Evolutionary conservation across 176 grass and related monocot species (phyloP).

Genomic region (Thinopyrum elongatum): DNA sequence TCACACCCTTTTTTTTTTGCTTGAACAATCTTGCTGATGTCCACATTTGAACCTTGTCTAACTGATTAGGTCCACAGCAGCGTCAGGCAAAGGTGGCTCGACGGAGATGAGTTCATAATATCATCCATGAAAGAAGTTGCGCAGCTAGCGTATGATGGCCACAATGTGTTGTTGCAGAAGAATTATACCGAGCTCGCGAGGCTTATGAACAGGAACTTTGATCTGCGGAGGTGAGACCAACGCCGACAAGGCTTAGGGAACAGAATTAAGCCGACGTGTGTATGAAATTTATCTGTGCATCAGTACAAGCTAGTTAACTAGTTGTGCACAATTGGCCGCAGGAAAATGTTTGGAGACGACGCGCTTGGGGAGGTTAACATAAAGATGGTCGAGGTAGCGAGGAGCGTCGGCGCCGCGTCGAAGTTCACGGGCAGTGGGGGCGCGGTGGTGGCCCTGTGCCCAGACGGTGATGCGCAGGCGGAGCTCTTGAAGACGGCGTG

Average conservation of each 20-base stretch:
- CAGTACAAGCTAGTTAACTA: neutral
- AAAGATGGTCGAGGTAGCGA: slow-evolving; percentile 75
- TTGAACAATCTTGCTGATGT: neutral
- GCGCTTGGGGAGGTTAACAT: slow-evolving; percentile 71
- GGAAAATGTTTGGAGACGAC: slow-evolving; percentile 87
- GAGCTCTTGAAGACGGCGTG: slow-evolving; percentile 45
- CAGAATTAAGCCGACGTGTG: neutral
- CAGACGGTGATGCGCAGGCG: slow-evolving; percentile 37
- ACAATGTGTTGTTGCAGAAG: slow-evolving; percentile 45
- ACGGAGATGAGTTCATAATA: slow-evolving; percentile 60
- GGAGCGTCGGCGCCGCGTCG: slow-evolving; percentile 49
- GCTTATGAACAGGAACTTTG: slow-evolving; percentile 77
- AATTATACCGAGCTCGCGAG: slow-evolving; percentile 42
- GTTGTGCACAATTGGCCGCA: neutral
- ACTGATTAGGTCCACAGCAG: slow-evolving; percentile 64
- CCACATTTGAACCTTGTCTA: neutral
- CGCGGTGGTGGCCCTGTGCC: slow-evolving; percentile 62
- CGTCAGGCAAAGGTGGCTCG: slow-evolving; percentile 78
- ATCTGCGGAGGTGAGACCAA: slow-evolving; percentile 53
- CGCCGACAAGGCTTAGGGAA: neutral
- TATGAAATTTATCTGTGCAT: neutral
- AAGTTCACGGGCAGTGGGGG: slow-evolving; percentile 90
- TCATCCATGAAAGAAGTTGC: slow-evolving; percentile 78
- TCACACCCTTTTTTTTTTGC: neutral
- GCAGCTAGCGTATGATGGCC: slow-evolving; percentile 51